These are phyloP conservation scores for Phaffia tasmanica DNA, from an alignment of 768 basidiomycete species.

Conservation along the genomic window DNA sequence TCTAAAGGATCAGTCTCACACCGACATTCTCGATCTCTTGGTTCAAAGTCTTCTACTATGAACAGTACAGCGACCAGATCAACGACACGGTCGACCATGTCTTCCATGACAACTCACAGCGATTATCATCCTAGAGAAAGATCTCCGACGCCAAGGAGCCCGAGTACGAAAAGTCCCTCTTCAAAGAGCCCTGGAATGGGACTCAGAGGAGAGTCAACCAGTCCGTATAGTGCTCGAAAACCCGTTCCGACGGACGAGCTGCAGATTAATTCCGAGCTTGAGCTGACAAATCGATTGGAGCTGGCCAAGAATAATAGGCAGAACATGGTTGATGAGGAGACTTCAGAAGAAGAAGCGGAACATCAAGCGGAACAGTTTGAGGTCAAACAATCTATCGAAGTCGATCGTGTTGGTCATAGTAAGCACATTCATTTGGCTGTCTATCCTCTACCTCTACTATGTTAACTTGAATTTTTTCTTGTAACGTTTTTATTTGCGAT, in stretches of 20 bases:
- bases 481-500: not conserved
- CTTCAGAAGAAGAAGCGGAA: no score
- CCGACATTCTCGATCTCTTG: conserved; percentile 56
- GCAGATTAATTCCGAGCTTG: conserved; percentile 42
- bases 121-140: not conserved
- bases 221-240: conserved; percentile 49
- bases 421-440: not conserved
- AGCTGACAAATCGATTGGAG: conserved; percentile 65
- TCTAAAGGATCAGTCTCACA: conserved; percentile 40
- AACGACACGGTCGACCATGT: conserved; percentile 23
- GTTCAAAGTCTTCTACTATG: conserved; percentile 56
- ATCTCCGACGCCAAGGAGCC: conserved; percentile 31
- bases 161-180: conserved; percentile 50
- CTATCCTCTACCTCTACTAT: not conserved
- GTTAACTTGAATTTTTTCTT: not conserved
- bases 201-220: conserved; percentile 64
- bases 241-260: conserved; percentile 42
- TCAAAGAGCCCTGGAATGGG: conserved; percentile 51
- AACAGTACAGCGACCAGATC: conserved; percentile 23
- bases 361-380: no score
- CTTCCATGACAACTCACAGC: conserved; percentile 3
- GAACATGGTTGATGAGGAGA: not conserved
- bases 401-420: no score
- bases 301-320: conserved; percentile 60
- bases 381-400: no score